Conservation (phyloP, 1,139 yeast genomes). For the Magnusiomyces tetraspermus region DNA sequence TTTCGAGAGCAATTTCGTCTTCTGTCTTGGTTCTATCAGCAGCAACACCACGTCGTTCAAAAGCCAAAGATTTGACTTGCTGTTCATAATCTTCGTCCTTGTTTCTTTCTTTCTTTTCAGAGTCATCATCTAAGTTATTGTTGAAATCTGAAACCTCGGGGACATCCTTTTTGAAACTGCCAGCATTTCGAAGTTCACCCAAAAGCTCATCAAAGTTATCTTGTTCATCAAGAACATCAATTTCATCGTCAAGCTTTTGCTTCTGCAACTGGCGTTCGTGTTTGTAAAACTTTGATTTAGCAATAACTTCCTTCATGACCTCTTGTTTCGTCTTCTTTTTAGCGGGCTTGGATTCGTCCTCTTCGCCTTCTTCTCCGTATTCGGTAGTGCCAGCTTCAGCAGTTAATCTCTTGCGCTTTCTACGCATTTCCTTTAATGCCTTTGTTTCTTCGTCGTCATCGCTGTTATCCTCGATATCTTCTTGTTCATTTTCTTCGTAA, state of each 20-base stretch:
- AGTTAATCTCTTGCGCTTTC: conserved; percentile 12
- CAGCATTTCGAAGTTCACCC: conserved; percentile 42
- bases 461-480: conserved; percentile 39
- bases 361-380: conserved; percentile 22
- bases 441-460: conserved; percentile 36
- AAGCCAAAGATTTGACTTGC: conserved; percentile 65
- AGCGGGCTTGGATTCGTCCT: conserved; percentile 38
- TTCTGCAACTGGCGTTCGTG: conserved; percentile 78
- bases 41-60: conserved; percentile 89
- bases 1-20: conserved; percentile 69
- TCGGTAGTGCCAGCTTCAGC: conserved; percentile 15
- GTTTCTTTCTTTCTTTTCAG: conserved; percentile 31
- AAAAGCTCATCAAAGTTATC: conserved; percentile 67
- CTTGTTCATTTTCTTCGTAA: conserved; percentile 38
- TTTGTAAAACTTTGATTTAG: conserved; percentile 85
- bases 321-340: conserved; percentile 83
- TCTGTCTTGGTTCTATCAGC: conserved; percentile 91
- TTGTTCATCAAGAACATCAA: conserved; percentile 72
- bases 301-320: conserved; percentile 93
- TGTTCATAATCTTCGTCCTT: conserved; percentile 57
- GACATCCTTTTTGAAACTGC: conserved; percentile 19
- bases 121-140: not conserved
- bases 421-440: conserved; percentile 13
- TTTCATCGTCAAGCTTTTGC: conserved; percentile 58
- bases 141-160: conserved; percentile 19